phyloP scores from a whole-genome alignment of 352 stramenopile species.

The Pythium biforme region DNA sequence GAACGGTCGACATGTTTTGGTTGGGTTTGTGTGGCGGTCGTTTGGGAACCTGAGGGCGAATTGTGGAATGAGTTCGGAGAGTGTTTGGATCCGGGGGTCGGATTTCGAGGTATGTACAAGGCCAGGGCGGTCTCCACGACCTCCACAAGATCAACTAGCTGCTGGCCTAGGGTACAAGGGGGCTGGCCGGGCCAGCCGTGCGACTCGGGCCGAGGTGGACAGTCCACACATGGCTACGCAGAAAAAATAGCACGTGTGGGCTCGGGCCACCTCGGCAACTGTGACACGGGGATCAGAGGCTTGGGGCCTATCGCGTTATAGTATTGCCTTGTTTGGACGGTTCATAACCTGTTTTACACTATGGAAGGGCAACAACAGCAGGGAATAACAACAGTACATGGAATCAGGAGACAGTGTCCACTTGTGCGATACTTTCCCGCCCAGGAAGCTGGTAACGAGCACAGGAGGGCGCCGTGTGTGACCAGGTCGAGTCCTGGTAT shows the following conservation, averaged over 20 bases:
- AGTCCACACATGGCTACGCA: too few relatives aligned
- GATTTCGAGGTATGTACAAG: too few relatives aligned
- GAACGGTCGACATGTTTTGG: neutral
- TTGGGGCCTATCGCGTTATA: too few relatives aligned
- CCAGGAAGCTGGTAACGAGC: too few relatives aligned
- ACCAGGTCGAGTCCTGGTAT: too few relatives aligned
- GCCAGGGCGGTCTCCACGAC: neutral
- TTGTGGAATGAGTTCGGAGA: neutral
- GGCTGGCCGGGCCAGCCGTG: neutral
- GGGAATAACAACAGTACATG: neutral
- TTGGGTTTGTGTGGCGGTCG: neutral
- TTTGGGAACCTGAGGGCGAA: neutral
- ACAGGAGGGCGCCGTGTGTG: too few relatives aligned
- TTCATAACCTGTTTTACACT: too few relatives aligned
- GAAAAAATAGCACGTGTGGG: too few relatives aligned
- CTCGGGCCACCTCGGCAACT: too few relatives aligned
- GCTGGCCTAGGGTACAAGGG: neutral
- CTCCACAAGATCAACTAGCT: neutral
- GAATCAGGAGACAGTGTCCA: neutral
- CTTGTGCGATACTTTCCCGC: neutral
- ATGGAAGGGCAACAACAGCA: neutral
- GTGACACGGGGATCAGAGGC: neutral
- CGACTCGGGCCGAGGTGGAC: neutral
- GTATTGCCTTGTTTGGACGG: too few relatives aligned
- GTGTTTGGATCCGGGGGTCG: too few relatives aligned